Base-by-base conservation (phyloP, 768 basidiomycete genomes). In the Hortiboletus campestris region DNA sequence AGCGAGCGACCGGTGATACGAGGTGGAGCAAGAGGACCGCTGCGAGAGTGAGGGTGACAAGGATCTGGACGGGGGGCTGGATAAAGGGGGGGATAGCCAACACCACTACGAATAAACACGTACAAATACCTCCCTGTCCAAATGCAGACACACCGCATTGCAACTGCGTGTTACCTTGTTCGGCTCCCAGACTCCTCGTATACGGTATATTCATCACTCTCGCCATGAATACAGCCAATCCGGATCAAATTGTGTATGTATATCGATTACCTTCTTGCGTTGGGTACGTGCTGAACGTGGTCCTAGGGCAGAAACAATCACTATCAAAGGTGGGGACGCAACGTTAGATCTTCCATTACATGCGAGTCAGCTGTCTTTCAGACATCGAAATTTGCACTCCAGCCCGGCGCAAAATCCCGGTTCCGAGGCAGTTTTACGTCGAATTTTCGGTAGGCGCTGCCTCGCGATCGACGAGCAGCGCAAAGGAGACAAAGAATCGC, bases 1-100 rank as follows among this genome's bases (percentile, higher is more conserved):
- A 0, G 94, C 93, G 39, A 99, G 85, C 1, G 94, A 92, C 82
- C 89, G 91, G 71, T 99, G 97, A 61, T 96, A 98, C 68, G 61
- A 99, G 85, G 63, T 98, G 94, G 53, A 97, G 85, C 63, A 97
- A 79, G 41, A 99, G 85, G 19, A 96, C 88, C 43, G 81, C 77
- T 43, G 90, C 82, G 57, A 98, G 83, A 11, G 96, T 91, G 58
- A 96, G 75, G 8, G 92, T 84, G n/a, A n/a, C n/a, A n/a, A n/a
- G 72, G 31, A 92, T 76, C 5, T 77, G 67, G 17, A 85, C 68
- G 0, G 86, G 84, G 2, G 71, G n/a, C n/a, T 65, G 64, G 94
- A 92, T 4, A 94, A 76, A 36, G 32, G 88, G 70, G 28, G 96
- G 70, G 8, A 75, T 79, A 39, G 90, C 84, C n/a, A n/a, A n/a